Evolutionary conservation across 2,329 filamentous ascomycete genomes (phyloP), one percentile per base, ranked within the genome.

Genomic region (Trichoderma sp.): DNA sequence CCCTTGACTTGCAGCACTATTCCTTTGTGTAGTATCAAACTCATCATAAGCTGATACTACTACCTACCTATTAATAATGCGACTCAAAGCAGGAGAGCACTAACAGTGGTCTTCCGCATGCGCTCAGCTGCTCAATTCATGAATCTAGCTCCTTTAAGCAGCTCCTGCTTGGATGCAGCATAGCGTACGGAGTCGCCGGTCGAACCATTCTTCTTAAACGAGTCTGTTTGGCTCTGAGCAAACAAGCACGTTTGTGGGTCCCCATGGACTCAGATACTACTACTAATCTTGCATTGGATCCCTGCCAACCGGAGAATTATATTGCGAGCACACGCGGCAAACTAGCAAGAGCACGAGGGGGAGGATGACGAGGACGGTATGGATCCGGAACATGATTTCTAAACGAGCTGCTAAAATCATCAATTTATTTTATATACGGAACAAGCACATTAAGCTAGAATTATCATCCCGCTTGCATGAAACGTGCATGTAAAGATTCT

Each of bases 151-250:
- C 46, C 46, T 26, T 30, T 21, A 21, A 52, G 51, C 28, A 54
- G 51, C 43, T 24, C 37, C 46, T 30, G 51, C 59, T 63, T 11
- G 4, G 14, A 18, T 54, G 21, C 14, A 16, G 26, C 51, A 18
- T 54, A n/a, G 60, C 46, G 18, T 18, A 64, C 51, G 60, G 60
- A 39, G 49, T 54, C 24, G 49, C 59, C 59, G 59, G 59, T 30
- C 21, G 59, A 52, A 39, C 21, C 16, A 18, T 2, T 43, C 37
- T 26, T 59, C 26, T 11, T 26, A 18, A 18, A 46, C 59, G 34
- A 32, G 26, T 46, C 8, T 60, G 28, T 51, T 61, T 26, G 46
- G 39, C 3, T 49, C 21, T 14, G n/a, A 21, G 3, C n/a, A 5
- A 11, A 11, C 11, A 60, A 49, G 46, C 37, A 60, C n/a, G 21